These are phyloP conservation scores for Talaromyces islandicus DNA, from an alignment of 2,329 filamentous ascomycete species.

Conservation along the genomic window DNA sequence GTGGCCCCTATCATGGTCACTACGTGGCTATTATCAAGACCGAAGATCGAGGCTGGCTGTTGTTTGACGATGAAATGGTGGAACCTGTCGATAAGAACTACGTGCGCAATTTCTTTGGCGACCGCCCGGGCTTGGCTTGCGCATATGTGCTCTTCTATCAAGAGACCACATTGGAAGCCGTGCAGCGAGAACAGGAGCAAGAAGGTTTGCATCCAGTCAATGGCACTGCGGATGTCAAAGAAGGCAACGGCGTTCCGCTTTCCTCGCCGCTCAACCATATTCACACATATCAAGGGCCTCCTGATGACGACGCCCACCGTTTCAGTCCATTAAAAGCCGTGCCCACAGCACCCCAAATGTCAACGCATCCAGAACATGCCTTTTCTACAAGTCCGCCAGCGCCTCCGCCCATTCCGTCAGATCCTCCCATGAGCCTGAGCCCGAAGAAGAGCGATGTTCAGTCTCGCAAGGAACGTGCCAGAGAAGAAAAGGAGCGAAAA, in stretches of 20 bases:
- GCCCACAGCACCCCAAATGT: slow-evolving; percentile 45
- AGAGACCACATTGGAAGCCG: slow-evolving; percentile 68
- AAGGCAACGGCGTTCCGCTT: slow-evolving; percentile 25
- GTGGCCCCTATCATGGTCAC: slow-evolving; percentile 93
- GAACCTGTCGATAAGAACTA: slow-evolving; percentile 96
- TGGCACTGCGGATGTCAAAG: slow-evolving; percentile 44
- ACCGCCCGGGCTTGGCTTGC: slow-evolving; percentile 82
- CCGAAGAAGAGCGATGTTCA: slow-evolving; percentile 59
- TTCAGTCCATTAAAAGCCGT: slow-evolving; percentile 27
- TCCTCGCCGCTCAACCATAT: slow-evolving; percentile 31
- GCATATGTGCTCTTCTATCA: slow-evolving; percentile 98
- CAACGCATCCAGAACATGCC: slow-evolving; percentile 29
- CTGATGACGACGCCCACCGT: slow-evolving; percentile 30
- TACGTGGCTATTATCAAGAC: slow-evolving; percentile 98
- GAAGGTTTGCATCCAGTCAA: slow-evolving; percentile 52
- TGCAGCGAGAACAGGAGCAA: slow-evolving; percentile 73
- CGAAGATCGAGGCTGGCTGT: slow-evolving; percentile 85
- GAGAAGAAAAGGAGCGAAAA: slow-evolving; percentile 55
- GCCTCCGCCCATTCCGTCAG: slow-evolving; percentile 25
- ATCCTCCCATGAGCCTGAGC: slow-evolving; percentile 31
- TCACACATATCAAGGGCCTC: slow-evolving; percentile 32
- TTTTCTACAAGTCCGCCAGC: slow-evolving; percentile 15
- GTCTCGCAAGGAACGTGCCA: slow-evolving; percentile 61
- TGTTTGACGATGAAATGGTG: slow-evolving; percentile 98
- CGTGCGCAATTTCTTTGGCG: slow-evolving; percentile 94